Percentiles rank a stretch among this genome's conserved stretches.
phyloP scores from a whole-genome alignment of 352 stramenopile genomes.

The Achlya hypogyna region DNA sequence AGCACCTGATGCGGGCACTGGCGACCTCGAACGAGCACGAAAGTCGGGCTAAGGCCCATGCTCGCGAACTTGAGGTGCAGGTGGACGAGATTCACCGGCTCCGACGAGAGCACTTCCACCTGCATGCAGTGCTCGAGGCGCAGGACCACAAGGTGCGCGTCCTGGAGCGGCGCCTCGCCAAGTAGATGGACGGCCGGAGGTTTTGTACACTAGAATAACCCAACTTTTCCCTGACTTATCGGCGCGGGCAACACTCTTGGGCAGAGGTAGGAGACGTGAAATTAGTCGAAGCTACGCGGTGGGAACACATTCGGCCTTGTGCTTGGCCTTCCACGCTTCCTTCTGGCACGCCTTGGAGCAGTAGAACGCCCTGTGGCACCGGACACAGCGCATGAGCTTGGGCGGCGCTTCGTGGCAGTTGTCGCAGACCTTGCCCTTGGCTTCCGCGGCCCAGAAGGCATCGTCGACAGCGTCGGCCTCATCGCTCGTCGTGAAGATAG shows the following conservation, averaged over 20 bases:
- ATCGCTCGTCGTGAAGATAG: constrained; percentile 23
- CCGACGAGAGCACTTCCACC: constrained; percentile 32
- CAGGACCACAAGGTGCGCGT: constrained; percentile 38
- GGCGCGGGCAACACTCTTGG: no score
- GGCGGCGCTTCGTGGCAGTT: constrained; percentile 40
- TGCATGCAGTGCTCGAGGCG: constrained; percentile 42
- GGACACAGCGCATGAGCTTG: constrained; percentile 54
- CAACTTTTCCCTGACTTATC: no score
- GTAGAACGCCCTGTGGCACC: constrained; percentile 58
- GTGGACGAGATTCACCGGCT: constrained; percentile 28
- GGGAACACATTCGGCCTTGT: constrained; percentile 54
- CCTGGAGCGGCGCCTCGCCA: constrained; percentile 6
- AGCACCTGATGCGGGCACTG: constrained; percentile 34
- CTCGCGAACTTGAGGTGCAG: constrained; percentile 24
- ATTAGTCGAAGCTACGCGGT: background rate
- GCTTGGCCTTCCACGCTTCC: constrained; percentile 50
- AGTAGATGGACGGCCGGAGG: no score
- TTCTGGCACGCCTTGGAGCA: constrained; percentile 80
- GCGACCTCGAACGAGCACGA: constrained; percentile 68
- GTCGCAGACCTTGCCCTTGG: constrained; percentile 56
- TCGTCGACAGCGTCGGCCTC: constrained; percentile 49
- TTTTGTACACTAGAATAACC: constrained; percentile 1
- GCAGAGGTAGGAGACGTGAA: no score
- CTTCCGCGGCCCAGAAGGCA: constrained; percentile 51
- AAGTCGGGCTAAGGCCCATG: constrained; percentile 47